phyloP scores from a whole-genome alignment of 768 basidiomycete species.

The Trametes coccinea region DNA sequence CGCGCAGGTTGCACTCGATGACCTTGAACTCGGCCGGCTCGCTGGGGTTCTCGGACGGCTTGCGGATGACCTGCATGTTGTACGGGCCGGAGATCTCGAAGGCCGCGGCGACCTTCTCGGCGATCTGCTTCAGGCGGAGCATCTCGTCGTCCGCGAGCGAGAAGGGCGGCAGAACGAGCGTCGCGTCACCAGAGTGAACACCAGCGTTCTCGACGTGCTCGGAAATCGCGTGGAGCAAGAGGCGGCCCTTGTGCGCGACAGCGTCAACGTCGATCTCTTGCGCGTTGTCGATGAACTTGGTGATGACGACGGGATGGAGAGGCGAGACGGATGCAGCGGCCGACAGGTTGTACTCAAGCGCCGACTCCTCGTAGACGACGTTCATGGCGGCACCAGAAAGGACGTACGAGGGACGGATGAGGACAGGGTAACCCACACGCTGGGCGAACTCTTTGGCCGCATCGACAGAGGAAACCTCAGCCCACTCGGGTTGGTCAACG shows the following conservation, averaged over 20 bases:
- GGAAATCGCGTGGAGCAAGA: constrained; percentile 93
- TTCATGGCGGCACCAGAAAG: constrained; percentile 99
- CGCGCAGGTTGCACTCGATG: constrained; percentile 98
- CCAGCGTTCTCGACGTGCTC: constrained; percentile 99
- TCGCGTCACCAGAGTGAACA: constrained; percentile 98
- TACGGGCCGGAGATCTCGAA: constrained; percentile 97
- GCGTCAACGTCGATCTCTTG: constrained; percentile 99
- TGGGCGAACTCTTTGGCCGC: constrained; percentile 90
- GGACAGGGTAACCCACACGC: constrained; percentile 93
- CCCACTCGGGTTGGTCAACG: constrained; percentile 97
- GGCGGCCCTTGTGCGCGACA: constrained; percentile 88
- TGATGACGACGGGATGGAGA: constrained; percentile 95
- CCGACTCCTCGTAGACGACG: constrained; percentile 90
- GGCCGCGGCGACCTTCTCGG: constrained; percentile 90
- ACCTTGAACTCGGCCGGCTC: constrained; percentile 83
- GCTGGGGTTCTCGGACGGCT: constrained; percentile 51
- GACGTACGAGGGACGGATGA: constrained; percentile 97
- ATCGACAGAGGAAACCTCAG: constrained; percentile 83
- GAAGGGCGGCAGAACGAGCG: constrained; percentile 93
- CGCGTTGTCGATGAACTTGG: constrained; percentile 97
- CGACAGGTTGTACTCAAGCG: constrained; percentile 91
- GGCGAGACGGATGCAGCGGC: constrained; percentile 96
- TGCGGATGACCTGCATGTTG: constrained; percentile 99
- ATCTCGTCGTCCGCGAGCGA: constrained; percentile 76
- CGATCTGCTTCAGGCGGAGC: constrained; percentile 86